Evolutionary conservation across 1,139 yeast genomes (phyloP).

Genomic region (Saccharomycopsis phalli): DNA sequence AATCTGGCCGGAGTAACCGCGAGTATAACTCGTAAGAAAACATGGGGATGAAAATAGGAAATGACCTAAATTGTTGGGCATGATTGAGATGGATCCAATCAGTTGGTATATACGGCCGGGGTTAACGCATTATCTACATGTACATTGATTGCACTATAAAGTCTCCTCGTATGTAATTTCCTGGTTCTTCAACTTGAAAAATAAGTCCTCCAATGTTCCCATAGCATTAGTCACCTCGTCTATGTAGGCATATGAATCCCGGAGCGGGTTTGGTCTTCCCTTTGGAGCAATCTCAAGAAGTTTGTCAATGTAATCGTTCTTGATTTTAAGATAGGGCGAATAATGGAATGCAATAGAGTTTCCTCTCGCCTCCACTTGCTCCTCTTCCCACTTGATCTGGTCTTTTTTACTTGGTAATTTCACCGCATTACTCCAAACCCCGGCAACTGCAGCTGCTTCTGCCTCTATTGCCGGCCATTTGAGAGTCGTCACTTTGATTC

Average conservation of each 20-base stretch:
- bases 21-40: too few relatives aligned
- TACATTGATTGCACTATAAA: background rate
- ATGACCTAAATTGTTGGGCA: too few relatives aligned
- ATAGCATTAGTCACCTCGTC: constrained; percentile 12
- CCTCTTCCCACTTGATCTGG: constrained; percentile 23
- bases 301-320: constrained; percentile 26
- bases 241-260: constrained; percentile 22
- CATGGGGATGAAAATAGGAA: too few relatives aligned
- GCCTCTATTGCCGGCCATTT: constrained; percentile 27
- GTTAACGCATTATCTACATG: too few relatives aligned
- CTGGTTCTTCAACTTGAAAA: constrained; percentile 12
- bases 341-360: constrained; percentile 28
- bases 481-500: constrained; percentile 24
- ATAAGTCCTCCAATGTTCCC: constrained; percentile 10
- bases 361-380: constrained; percentile 22
- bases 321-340: constrained; percentile 25
- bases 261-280: constrained; percentile 27
- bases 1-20: constrained; percentile 3
- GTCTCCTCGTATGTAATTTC: constrained; percentile 17
- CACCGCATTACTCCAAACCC: constrained; percentile 23
- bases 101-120: too few relatives aligned
- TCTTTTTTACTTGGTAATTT: constrained; percentile 23
- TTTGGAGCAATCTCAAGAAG: constrained; percentile 25
- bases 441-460: constrained; percentile 26
- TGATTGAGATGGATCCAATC: too few relatives aligned